A percentile compares a stretch with the other conserved stretches of the same genome.
phyloP scores from a whole-genome alignment of 371 early-diverging fungal genomes.

The Lichtheimia corymbifera region DNA sequence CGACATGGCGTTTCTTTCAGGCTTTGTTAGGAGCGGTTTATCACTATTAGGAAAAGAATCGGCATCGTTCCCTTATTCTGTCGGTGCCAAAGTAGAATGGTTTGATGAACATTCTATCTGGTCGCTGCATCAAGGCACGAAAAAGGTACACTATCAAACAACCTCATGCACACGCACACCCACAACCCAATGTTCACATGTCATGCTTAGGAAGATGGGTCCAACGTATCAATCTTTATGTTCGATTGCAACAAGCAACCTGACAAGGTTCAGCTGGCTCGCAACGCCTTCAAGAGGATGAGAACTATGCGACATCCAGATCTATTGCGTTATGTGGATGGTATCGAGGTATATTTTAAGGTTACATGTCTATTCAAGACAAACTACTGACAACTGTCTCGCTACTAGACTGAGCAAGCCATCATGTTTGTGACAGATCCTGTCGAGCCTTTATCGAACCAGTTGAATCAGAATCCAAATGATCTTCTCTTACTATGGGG shows the following conservation, averaged over 20 bases:
- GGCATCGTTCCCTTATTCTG: constrained; percentile 72
- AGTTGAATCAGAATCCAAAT: constrained; percentile 58
- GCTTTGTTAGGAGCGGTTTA: constrained; percentile 69
- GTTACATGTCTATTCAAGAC: not conserved
- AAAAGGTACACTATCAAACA: constrained; percentile 57
- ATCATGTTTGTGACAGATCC: constrained; percentile 93
- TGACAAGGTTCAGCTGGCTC: constrained; percentile 76
- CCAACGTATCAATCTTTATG: constrained; percentile 86
- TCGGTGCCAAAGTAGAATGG: constrained; percentile 71
- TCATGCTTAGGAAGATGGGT: constrained; percentile 62
- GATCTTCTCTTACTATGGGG: constrained; percentile 81
- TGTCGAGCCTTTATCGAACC: constrained; percentile 72
- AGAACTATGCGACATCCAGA: constrained; percentile 93
- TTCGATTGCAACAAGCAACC: constrained; percentile 71
- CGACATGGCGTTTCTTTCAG: constrained; percentile 52
- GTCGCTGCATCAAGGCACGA: constrained; percentile 79
- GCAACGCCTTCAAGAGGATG: constrained; percentile 85
- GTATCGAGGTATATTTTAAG: constrained; percentile 69
- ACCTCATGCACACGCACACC: not conserved
- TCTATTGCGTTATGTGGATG: constrained; percentile 81
- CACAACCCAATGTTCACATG: not conserved
- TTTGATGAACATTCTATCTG: constrained; percentile 72
- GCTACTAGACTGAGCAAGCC: constrained; percentile 70
- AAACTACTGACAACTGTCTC: not conserved
- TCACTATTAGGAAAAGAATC: constrained; percentile 74